These are phyloP conservation scores for Citeromyces siamensis DNA, from an alignment of 1,139 yeast genomes.

Conservation along the genomic window DNA sequence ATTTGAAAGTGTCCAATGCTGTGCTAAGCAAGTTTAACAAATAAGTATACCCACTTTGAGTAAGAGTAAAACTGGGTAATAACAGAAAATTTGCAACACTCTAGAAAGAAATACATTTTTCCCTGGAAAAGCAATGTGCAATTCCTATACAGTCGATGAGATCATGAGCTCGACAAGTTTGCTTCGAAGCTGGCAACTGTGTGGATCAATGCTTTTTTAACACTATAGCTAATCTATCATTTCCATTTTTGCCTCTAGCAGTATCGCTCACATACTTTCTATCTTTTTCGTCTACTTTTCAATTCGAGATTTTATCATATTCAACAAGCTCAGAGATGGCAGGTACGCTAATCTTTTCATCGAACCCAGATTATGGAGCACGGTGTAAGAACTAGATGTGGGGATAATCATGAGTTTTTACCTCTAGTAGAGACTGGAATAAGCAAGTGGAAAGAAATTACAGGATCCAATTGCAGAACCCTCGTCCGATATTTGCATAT, in stretches of 20 bases:
- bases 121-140: too few relatives aligned
- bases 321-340: slow-evolving; percentile 58
- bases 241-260: slow-evolving; percentile 18
- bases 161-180: slow-evolving; percentile 44
- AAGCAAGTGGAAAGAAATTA: slow-evolving; percentile 78
- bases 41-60: too few relatives aligned
- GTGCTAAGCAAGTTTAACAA: too few relatives aligned
- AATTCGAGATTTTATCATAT: slow-evolving; percentile 60
- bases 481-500: slow-evolving; percentile 95
- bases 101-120: too few relatives aligned
- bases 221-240: slow-evolving; percentile 42
- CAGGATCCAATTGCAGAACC: slow-evolving; percentile 81
- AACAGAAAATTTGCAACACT: too few relatives aligned
- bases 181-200: slow-evolving; percentile 70
- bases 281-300: slow-evolving; percentile 37
- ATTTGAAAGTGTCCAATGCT: too few relatives aligned
- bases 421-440: slow-evolving; percentile 79
- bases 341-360: slow-evolving; percentile 76
- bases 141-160: background rate
- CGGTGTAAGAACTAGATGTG: slow-evolving; percentile 76
- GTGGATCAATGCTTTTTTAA: slow-evolving; percentile 72
- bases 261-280: slow-evolving; percentile 40
- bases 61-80: too few relatives aligned
- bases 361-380: slow-evolving; percentile 81
- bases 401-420: slow-evolving; percentile 81